Evolutionary conservation across 495 filamentous ascomycete genomes (phyloP).

Genomic region (Podospora comata): DNA sequence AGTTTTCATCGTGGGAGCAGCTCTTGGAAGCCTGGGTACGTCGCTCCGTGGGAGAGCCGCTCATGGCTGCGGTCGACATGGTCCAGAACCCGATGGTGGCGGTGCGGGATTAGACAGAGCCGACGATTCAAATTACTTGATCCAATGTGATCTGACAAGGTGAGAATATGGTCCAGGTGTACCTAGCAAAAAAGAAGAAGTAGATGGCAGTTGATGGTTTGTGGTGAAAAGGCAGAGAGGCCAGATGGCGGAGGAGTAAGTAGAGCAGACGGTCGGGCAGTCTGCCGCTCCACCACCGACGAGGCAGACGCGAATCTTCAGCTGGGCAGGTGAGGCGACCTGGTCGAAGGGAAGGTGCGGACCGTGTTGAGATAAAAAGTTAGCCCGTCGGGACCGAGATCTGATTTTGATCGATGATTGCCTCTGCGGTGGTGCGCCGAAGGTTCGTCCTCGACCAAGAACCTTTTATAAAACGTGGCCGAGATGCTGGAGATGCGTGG

Average conservation of each 20-base stretch:
- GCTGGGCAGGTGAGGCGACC: not conserved
- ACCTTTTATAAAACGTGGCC: not conserved
- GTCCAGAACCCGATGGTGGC: constrained; percentile 19
- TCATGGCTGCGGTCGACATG: constrained; percentile 48
- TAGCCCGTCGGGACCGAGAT: not conserved
- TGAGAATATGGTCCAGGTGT: constrained; percentile 33
- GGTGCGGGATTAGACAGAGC: constrained; percentile 11
- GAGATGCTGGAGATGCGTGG: not conserved
- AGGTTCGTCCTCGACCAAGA: not conserved
- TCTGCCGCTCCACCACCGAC: not conserved
- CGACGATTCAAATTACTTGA: constrained; percentile 16
- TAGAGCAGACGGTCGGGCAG: not conserved
- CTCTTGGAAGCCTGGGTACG: constrained; percentile 36
- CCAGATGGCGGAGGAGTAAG: not conserved
- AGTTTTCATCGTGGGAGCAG: constrained; percentile 45
- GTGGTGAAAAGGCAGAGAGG: not conserved
- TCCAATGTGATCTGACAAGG: constrained; percentile 17
- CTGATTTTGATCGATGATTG: not conserved
- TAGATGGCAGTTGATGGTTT: constrained; percentile 23
- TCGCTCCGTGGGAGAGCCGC: constrained; percentile 49
- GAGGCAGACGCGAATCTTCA: not conserved
- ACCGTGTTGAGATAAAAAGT: not conserved
- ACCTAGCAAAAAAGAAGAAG: constrained; percentile 25
- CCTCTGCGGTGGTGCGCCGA: not conserved
- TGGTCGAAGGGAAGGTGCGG: not conserved